phyloP scores from a whole-genome alignment of 176 grass and related monocot genomes.

The Oryza rufipogon region DNA sequence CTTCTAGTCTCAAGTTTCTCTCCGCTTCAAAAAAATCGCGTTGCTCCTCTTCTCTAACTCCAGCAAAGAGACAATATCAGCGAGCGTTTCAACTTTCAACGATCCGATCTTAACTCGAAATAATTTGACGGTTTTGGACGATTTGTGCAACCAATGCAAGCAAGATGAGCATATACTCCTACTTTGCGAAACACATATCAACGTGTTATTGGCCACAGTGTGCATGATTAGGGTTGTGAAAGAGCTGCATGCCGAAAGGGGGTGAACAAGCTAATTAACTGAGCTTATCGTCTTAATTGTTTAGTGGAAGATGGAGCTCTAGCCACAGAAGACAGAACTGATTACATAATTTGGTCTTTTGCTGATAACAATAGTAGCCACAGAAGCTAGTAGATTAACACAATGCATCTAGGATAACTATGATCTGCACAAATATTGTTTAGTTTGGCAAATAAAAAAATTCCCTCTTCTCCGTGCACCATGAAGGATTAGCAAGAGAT shows the following conservation, averaged over 20 bases:
- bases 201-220: not conserved
- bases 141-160: not conserved
- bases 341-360: slow-evolving; percentile 6
- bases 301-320: not conserved
- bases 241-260: slow-evolving; percentile 48
- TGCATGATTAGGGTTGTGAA: slow-evolving; percentile 31
- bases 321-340: not conserved
- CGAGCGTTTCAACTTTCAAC: not conserved
- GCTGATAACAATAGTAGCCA: not conserved
- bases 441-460: not conserved
- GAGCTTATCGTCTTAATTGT: slow-evolving; percentile 12
- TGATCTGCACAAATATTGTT: not conserved
- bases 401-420: not conserved
- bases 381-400: not conserved
- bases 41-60: not conserved
- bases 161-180: not conserved
- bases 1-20: not conserved
- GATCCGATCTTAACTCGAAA: not conserved
- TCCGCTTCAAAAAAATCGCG: not conserved
- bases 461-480: not conserved
- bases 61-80: not conserved
- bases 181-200: not conserved
- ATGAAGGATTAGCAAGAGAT: not conserved
- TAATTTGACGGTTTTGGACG: slow-evolving; percentile 31
- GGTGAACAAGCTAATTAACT: not conserved